Evolutionary conservation across 441 rosid species (phyloP), one percentile per base, ranked within the genome.

Genomic region (Pelargonium cotyledonis): DNA sequence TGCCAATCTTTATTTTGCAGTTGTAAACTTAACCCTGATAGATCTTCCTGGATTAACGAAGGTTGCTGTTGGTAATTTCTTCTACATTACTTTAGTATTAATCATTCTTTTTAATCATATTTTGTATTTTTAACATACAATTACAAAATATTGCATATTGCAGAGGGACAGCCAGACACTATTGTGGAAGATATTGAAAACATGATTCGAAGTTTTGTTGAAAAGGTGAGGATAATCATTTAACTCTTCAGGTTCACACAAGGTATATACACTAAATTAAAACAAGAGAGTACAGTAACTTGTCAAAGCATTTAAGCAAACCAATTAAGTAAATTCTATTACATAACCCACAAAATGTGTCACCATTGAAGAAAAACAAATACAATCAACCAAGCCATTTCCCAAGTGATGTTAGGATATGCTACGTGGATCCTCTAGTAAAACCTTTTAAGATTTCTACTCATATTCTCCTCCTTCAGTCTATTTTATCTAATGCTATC

Each of bases 1-100:
- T 26, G 65, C 46, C 46, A 1, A 62, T 44, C 77, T 74, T 69
- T 72, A 29, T 76, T 58, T 63, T 70, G 75, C 97, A 95, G 99
- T 95, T 79, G 99, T 95, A 81, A 92, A 95, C 77, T 81, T 95
- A 82, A 95, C 99, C 65, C 89, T 95, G 70, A 88, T 95, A 70
- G 99, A 95, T 89, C 93, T 95, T 78, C 99, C 99, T 76, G 99
- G 99, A 23, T 85, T 95, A 92, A 95, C 98, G 2, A 95, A 95
- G 86, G 99, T 95, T 77, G 99, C 99, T 76, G 96, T 90, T 79
- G 99, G 98, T 95, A 88, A 89, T 74, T 69, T 51, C 44, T 65
- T 41, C 12, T 40, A 64, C 18, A n/a, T 35, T 35, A 0, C 35
- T 2, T 31, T 2, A 31, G 35, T 31, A 31, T 21, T 21, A 21